These are phyloP conservation scores for Metarhizium sp. DNA, from an alignment of 2,329 filamentous ascomycete species.

Conservation along the genomic window DNA sequence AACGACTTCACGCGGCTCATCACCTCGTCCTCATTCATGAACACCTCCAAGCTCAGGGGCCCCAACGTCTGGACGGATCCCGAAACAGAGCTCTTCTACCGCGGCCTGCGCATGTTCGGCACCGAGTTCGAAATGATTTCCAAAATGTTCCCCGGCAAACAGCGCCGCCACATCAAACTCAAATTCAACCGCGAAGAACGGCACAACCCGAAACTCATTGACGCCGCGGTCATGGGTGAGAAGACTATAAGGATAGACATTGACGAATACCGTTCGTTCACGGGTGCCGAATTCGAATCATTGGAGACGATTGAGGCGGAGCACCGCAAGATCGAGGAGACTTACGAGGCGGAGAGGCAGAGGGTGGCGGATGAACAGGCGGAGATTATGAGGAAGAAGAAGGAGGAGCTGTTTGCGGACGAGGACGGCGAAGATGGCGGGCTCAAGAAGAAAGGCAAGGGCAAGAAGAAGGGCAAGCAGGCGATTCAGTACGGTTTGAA, in stretches of 20 bases:
- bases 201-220: conserved; percentile 53
- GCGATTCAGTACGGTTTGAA: conserved; percentile 26
- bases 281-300: conserved; percentile 43
- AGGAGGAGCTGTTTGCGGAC: conserved; percentile 38
- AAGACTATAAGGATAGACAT: conserved; percentile 50
- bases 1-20: conserved; percentile 67
- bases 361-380: conserved; percentile 35
- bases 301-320: conserved; percentile 48
- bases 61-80: conserved; percentile 61
- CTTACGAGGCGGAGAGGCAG: conserved; percentile 34
- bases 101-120: conserved; percentile 65
- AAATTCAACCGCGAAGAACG: conserved; percentile 78
- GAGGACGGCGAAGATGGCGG: conserved; percentile 17
- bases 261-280: conserved; percentile 49
- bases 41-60: conserved; percentile 50
- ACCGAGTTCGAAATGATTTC: conserved; percentile 77
- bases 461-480: conserved; percentile 21
- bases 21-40: conserved; percentile 58
- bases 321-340: conserved; percentile 35
- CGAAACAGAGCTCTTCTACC: conserved; percentile 68
- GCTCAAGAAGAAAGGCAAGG: conserved; percentile 22
- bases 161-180: conserved; percentile 65
- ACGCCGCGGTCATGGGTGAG: conserved; percentile 51
- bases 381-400: conserved; percentile 36
- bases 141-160: conserved; percentile 64